Evolutionary conservation across 768 basidiomycete species (phyloP).

Genomic region (Porpolomopsis calyptriformis): DNA sequence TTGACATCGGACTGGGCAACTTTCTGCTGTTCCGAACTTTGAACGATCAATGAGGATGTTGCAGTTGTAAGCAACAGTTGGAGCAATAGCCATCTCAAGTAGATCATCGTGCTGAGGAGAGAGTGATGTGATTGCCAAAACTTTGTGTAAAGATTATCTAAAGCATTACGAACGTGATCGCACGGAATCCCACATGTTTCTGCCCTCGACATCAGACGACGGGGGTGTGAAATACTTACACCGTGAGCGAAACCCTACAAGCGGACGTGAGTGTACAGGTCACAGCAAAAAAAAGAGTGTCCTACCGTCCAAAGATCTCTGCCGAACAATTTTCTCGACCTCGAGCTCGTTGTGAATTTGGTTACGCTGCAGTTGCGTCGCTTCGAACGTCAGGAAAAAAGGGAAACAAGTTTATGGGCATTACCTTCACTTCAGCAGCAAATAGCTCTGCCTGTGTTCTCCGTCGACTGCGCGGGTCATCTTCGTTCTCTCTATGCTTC

Average conservation of each 20-base stretch:
- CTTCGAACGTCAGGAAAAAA: constrained; percentile 4
- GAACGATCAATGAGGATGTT: no score
- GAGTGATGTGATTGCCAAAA: neutral
- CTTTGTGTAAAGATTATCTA: constrained; percentile 69
- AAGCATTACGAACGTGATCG: constrained; percentile 30
- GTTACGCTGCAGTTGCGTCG: constrained; percentile 36
- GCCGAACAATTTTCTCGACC: constrained; percentile 62
- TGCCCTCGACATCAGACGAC: constrained; percentile 43
- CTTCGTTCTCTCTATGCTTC: constrained; percentile 30
- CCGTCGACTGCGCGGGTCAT: constrained; percentile 36
- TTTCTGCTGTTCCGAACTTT: no score
- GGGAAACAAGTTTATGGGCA: constrained; percentile 15
- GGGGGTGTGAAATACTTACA: constrained; percentile 75
- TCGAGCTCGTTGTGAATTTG: constrained; percentile 67
- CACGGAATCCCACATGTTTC: constrained; percentile 43
- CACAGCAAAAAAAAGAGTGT: neutral
- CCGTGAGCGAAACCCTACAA: constrained; percentile 63
- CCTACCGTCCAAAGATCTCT: constrained; percentile 62
- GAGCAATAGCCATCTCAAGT: no score
- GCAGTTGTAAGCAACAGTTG: no score
- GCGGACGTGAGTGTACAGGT: neutral
- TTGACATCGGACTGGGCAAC: no score
- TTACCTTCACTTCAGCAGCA: constrained; percentile 63
- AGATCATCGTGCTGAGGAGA: neutral
- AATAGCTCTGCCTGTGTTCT: constrained; percentile 47